Percentiles rank a stretch among this genome's conserved stretches.
These are phyloP conservation scores for Sordaria brevicollis DNA, from an alignment of 495 filamentous ascomycete genomes.

Conservation along the genomic window DNA sequence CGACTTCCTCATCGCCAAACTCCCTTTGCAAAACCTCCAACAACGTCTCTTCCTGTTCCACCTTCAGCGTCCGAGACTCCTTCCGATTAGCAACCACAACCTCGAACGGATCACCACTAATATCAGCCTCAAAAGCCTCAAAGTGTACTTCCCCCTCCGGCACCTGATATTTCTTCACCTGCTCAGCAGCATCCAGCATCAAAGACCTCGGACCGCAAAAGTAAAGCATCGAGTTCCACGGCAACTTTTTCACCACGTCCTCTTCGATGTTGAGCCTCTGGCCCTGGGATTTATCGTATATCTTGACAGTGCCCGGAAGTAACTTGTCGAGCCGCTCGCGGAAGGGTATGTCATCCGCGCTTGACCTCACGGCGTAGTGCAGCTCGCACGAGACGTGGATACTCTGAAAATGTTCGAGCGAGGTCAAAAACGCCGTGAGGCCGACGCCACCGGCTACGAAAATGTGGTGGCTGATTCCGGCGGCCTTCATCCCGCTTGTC, in stretches of 20 bases:
- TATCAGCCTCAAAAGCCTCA: conserved; percentile 43
- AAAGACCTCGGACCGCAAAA: conserved; percentile 43
- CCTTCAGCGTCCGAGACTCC: conserved; percentile 16
- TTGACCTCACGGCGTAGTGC: conserved; percentile 40
- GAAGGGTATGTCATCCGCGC: conserved; percentile 36
- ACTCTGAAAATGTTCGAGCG: conserved; percentile 20
- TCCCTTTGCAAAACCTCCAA: conserved; percentile 29
- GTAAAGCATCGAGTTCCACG: conserved; percentile 43
- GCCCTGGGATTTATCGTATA: conserved; percentile 39
- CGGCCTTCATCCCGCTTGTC: neutral
- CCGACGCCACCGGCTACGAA: conserved; percentile 44
- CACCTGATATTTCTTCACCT: conserved; percentile 27
- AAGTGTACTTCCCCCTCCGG: conserved; percentile 39
- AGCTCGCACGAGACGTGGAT: conserved; percentile 35
- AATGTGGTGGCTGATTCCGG: conserved; percentile 35
- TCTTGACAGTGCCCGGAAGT: conserved; percentile 18
- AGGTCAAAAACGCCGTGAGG: conserved; percentile 39
- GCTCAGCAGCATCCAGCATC: conserved; percentile 33
- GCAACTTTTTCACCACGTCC: conserved; percentile 24
- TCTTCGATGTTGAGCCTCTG: conserved; percentile 37
- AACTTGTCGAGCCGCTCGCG: conserved; percentile 24
- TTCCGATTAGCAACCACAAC: conserved; percentile 30
- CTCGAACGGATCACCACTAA: conserved; percentile 45
- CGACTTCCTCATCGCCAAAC: conserved; percentile 30
- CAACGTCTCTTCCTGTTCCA: conserved; percentile 33